Base-by-base conservation (phyloP, 768 basidiomycete genomes). In the Termitomyces sp. region DNA sequence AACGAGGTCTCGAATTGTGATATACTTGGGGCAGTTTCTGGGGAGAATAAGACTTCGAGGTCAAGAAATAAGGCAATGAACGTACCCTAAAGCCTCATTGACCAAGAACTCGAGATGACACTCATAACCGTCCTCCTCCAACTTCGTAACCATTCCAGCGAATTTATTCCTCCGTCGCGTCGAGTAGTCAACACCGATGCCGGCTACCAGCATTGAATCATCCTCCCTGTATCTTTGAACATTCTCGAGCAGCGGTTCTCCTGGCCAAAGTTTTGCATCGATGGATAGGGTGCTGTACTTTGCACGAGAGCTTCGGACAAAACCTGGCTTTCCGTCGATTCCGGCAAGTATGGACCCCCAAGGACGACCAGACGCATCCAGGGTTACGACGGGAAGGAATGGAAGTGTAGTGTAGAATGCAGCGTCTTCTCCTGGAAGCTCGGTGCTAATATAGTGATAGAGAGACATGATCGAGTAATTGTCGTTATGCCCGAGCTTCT, bases 21-120 rank as follows among this genome's bases (percentile, higher is more conserved):
- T 88, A 58, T 88, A 88, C 63, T 88, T 88, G 12, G 86, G 87
- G 64, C 86, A 88, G 57, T 86, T 86, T 45, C 87, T 87, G 18
- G 4, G 37, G 5, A 39, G 22, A 44, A 20, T 49, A 16, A 27
- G 5, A 27, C 8, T 20, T 40, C 7, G 18, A 52, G 26, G 9
- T 56, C 45, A 53, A 26, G 7, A 32, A 20, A 32, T 52, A 27
- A 46, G 32, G n/a, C 43, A 1, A 34, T 7, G 18, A 3, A 75
- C 79, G 46, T 60, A 85, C 85, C 85, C 85, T 32, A 86, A 66
- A 13, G 85, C 79, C 62, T 87, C 74, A 61, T 83, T 76, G n/a
- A 87, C 81, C 0, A 62, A 56, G 12, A 84, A 39, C 26, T 79
- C 72, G 16, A 87, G 65, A 5, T 68, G 55, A 30, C 78, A 56